Evolutionary conservation across 495 filamentous ascomycete genomes (phyloP).

Genomic region (Podospora appendiculata): DNA sequence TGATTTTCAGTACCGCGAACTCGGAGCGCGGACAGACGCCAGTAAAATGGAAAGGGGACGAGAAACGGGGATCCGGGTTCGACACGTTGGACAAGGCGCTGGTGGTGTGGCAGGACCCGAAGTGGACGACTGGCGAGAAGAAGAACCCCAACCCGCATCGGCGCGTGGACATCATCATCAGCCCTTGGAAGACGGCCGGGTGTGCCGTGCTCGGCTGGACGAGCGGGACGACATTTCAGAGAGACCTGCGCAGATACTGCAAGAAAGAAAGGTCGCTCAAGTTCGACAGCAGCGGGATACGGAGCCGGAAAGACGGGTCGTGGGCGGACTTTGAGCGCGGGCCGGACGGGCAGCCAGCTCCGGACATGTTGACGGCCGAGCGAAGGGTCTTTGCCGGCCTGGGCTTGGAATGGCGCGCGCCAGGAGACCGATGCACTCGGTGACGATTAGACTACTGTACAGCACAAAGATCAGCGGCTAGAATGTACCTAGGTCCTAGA

Average conservation of each 20-base stretch:
- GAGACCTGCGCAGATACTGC: slow-evolving; percentile 74
- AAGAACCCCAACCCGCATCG: slow-evolving; percentile 72
- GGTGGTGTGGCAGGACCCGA: slow-evolving; percentile 86
- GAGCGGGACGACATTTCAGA: slow-evolving; percentile 80
- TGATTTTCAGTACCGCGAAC: slow-evolving; percentile 57
- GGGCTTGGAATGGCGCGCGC: slow-evolving; percentile 63
- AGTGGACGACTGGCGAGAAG: slow-evolving; percentile 34
- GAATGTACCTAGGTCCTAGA: no score
- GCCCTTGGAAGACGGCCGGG: slow-evolving; percentile 79
- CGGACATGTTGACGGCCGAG: slow-evolving; percentile 63
- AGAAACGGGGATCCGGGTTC: slow-evolving; percentile 49
- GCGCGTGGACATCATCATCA: slow-evolving; percentile 88
- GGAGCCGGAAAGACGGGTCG: slow-evolving; percentile 54
- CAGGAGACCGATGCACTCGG: slow-evolving; percentile 70
- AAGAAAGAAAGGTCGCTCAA: slow-evolving; percentile 68
- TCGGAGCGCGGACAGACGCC: slow-evolving; percentile 66
- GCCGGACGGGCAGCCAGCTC: slow-evolving; percentile 31
- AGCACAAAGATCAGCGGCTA: no score
- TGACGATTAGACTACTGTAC: slow-evolving; percentile 25
- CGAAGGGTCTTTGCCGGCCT: slow-evolving; percentile 71
- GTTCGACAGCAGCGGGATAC: slow-evolving; percentile 85
- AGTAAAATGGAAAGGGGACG: slow-evolving; percentile 38
- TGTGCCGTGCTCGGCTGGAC: slow-evolving; percentile 88
- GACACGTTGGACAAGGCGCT: slow-evolving; percentile 87
- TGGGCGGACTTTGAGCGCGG: slow-evolving; percentile 56